phyloP scores from a whole-genome alignment of 1,284 basidiomycete genomes.

The Ustilago cynodontis region DNA sequence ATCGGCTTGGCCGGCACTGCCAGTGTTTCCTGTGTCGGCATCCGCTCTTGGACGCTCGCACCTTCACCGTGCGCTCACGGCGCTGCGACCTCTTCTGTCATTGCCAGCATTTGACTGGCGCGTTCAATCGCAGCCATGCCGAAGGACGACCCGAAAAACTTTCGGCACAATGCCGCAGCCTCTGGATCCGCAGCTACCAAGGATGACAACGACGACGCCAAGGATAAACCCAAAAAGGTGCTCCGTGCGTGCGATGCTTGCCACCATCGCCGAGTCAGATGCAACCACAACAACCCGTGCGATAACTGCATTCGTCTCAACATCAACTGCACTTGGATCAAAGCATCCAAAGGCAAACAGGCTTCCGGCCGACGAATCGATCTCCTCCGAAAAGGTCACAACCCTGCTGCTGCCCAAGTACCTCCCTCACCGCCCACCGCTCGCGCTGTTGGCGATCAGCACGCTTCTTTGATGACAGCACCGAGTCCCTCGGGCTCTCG shows the following conservation, averaged over 20 bases:
- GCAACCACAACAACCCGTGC: conserved; percentile 61
- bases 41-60: not conserved
- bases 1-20: not conserved
- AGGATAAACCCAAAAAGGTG: conserved; percentile 50
- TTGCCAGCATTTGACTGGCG: not conserved
- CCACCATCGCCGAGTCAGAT: conserved; percentile 56
- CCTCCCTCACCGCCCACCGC: conserved; percentile 20
- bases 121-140: conserved; percentile 28
- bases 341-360: conserved; percentile 58
- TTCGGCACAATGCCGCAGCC: conserved; percentile 17
- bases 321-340: conserved; percentile 61
- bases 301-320: conserved; percentile 61
- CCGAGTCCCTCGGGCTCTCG: conserved; percentile 29
- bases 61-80: too few relatives aligned
- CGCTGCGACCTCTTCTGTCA: not conserved
- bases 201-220: conserved; percentile 33
- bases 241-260: conserved; percentile 51
- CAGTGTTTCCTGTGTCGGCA: not conserved
- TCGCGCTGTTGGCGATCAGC: conserved; percentile 15
- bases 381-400: conserved; percentile 47
- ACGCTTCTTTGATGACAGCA: conserved; percentile 26
- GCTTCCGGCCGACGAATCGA: conserved; percentile 52
- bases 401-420: conserved; percentile 42
- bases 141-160: conserved; percentile 38
- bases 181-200: conserved; percentile 16